Base-by-base conservation (phyloP, 1,139 yeast species). In the Pichia sp. region DNA sequence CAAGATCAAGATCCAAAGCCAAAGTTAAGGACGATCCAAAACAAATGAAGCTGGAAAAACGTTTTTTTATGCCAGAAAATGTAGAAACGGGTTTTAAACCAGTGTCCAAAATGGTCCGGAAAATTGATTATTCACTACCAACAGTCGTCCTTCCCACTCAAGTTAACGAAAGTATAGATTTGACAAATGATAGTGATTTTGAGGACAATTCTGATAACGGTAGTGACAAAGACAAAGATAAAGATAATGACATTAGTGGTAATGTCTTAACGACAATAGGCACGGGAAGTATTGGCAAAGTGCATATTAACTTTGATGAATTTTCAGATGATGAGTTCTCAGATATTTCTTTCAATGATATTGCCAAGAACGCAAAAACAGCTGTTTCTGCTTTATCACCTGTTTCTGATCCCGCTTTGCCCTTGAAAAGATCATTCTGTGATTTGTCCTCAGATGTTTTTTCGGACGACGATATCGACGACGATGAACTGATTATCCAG, bases 1-100 rank as follows among this genome's bases (percentile, higher is more conserved):
- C 31, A 18, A 20, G n/a, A 22, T 14, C 33, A 16, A n/a, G 26
- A n/a, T 18, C 21, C 16, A 29, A 29, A 19, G 3, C 22, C n/a
- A 14, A 25, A 15, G 26, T 48, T 43, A 23, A 35, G 30, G 29
- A 64, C 66, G 6, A 32, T 31, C 21, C 34, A 16, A 48, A 44
- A 24, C 52, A 51, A 24, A 45, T 42, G 43, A 59, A 61, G 34
- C 45, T 55, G 24, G 55, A 58, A 37, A 73, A 72, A 49, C 61
- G 63, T 41, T 85, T 85, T 51, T 77, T 78, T 58, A 79, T 85
- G 86, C 95, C 95, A 0, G 89, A 82, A 50, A 72, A 79, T 55
- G 95, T 78, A 4, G 75, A 71, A 26, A 72, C 81, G 0, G 93
- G 93, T 1, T 85, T 87, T 52, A 66, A 69, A 31, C 66, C 68